These are phyloP conservation scores for Clarireedia homoeocarpa DNA, from an alignment of 2,329 filamentous ascomycete species.

Conservation along the genomic window DNA sequence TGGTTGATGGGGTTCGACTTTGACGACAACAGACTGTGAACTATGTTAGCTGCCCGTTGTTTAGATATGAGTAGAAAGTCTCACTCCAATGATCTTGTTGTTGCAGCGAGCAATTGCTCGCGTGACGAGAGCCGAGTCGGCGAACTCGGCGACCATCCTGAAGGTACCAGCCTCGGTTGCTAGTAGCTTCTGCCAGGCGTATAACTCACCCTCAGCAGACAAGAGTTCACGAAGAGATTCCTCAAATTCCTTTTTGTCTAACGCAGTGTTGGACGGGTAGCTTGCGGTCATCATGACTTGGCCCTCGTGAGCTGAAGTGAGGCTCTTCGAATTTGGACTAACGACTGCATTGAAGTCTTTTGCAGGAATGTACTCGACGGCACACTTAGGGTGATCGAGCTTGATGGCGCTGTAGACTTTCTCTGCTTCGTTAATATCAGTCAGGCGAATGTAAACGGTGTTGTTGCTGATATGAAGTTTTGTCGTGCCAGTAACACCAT, in stretches of 20 bases:
- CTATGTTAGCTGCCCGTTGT: background rate
- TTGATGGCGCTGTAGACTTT: slow-evolving; percentile 19
- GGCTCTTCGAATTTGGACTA: slow-evolving; percentile 14
- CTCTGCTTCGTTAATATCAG: slow-evolving; percentile 21
- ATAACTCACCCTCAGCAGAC: slow-evolving; percentile 42
- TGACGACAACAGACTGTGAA: slow-evolving; percentile 10
- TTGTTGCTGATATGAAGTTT: slow-evolving; percentile 13
- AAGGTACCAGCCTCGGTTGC: slow-evolving; percentile 36
- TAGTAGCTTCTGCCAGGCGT: slow-evolving; percentile 40
- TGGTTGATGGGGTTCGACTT: slow-evolving; percentile 10
- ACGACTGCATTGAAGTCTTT: slow-evolving; percentile 14
- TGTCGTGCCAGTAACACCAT: slow-evolving; percentile 6
- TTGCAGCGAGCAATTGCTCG: slow-evolving; percentile 36
- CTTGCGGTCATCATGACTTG: slow-evolving; percentile 46
- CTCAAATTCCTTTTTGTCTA: slow-evolving; percentile 30
- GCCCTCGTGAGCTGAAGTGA: slow-evolving; percentile 42
- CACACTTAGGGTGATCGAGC: slow-evolving; percentile 14
- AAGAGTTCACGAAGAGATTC: slow-evolving; percentile 36
- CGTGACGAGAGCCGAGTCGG: slow-evolving; percentile 39
- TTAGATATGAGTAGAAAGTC: background rate
- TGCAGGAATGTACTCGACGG: slow-evolving; percentile 22
- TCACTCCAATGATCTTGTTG: slow-evolving; percentile 24
- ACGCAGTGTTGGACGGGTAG: slow-evolving; percentile 19
- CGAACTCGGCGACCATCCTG: slow-evolving; percentile 45
- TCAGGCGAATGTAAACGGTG: slow-evolving; percentile 16